Conservation (phyloP, 306 rosid species). For the Adenanthera pavonina region DNA sequence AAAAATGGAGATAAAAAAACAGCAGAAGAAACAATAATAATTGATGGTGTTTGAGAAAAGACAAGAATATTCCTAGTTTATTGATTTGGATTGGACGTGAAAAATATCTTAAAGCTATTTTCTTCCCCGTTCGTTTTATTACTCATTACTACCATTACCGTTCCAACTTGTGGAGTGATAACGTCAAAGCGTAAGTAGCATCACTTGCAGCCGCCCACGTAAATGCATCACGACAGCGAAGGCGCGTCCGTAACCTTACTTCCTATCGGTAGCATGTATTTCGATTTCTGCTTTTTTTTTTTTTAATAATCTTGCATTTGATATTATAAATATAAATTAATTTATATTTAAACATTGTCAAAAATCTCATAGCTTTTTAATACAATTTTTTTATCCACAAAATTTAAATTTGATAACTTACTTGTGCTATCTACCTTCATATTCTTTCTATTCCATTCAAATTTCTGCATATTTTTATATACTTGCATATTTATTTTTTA, state of each 20-base stretch:
- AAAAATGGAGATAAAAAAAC: neutral
- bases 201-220: constrained; percentile 36
- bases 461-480: too few relatives aligned
- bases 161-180: constrained; percentile 32
- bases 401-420: too few relatives aligned
- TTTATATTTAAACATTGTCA: too few relatives aligned
- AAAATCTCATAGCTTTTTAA: too few relatives aligned
- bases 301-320: too few relatives aligned
- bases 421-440: too few relatives aligned
- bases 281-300: too few relatives aligned
- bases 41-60: neutral
- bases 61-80: neutral
- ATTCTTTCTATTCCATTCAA: too few relatives aligned
- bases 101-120: neutral
- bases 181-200: constrained; percentile 40
- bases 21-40: neutral
- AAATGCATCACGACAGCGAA: neutral
- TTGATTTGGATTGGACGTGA: neutral
- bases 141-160: neutral
- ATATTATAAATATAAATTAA: too few relatives aligned
- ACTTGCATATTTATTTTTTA: too few relatives aligned
- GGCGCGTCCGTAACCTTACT: constrained; percentile 29
- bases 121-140: neutral
- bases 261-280: too few relatives aligned
- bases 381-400: too few relatives aligned